These are phyloP conservation scores for Silene coronaria DNA, from an alignment of 179 eudicot species.

Conservation along the genomic window DNA sequence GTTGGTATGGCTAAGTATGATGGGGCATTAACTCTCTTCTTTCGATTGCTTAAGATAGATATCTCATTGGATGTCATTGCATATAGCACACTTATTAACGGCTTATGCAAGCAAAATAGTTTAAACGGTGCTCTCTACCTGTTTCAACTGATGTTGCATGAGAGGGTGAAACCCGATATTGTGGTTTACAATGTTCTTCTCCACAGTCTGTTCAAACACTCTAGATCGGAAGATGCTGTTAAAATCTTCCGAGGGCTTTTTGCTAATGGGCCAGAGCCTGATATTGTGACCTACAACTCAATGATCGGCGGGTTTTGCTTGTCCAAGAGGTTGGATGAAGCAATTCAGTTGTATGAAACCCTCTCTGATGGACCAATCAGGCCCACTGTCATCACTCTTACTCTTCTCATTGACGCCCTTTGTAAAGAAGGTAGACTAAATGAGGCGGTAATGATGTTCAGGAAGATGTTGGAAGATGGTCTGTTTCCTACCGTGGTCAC, in stretches of 20 bases:
- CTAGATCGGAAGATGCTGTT: constrained; percentile 29
- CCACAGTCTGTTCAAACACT: constrained; percentile 41
- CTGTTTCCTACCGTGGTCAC: constrained; percentile 46
- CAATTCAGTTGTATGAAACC: constrained; percentile 41
- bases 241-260: constrained; percentile 32
- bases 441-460: constrained; percentile 43
- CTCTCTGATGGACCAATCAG: constrained; percentile 19
- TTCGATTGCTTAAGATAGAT: constrained; percentile 41
- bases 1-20: constrained; percentile 23
- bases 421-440: constrained; percentile 54
- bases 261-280: constrained; percentile 44
- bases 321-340: constrained; percentile 38
- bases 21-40: constrained; percentile 41
- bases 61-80: constrained; percentile 39
- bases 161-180: constrained; percentile 42
- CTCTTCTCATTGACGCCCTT: constrained; percentile 50
- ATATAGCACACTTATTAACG: constrained; percentile 55
- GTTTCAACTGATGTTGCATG: constrained; percentile 37
- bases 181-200: constrained; percentile 48
- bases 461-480: constrained; percentile 37
- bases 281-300: constrained; percentile 64
- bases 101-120: constrained; percentile 45
- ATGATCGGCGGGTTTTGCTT: constrained; percentile 55
- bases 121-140: constrained; percentile 31
- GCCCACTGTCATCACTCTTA: constrained; percentile 43